Base-by-base conservation (phyloP, 257 asterid species). In the Petunia secreta region DNA sequence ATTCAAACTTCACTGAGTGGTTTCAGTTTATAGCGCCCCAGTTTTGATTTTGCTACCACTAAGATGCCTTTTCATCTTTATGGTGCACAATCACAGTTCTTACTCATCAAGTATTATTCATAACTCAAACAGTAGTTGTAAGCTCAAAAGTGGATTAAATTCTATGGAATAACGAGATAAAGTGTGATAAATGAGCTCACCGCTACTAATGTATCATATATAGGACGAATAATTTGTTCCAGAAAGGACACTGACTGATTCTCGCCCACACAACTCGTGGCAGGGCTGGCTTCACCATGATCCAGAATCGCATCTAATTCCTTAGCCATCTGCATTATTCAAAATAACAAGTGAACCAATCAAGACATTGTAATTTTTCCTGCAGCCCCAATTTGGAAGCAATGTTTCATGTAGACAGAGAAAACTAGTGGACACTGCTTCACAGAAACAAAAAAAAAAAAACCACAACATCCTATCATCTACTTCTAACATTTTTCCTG, bases 271-370 rank as follows among this genome's bases (percentile, higher is more conserved):
- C 97, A 95, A 82, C 91, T 92, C 75, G 44, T 2, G 80, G 97
- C 91, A 63, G 80, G 96, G 58, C 75, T 85, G 66, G 87, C 97
- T 87, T 88, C 97, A 77, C 97, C 98, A 62, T 82, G 97, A 86
- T 95, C 99, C 85, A 95, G 88, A 80, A 82, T 88, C 63, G 93
- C 90, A 86, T 95, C 98, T 77, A 95, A 85, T 50, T 93, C 99
- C 88, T 88, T 89, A 77, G 99, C 99, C 98, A 95, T 94, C 99
- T 95, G 87, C 80, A 86, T 44, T 82, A 81, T 78, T 79, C 84
- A 87, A 38, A 71, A 25, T 71, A 48, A 5, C 43, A 46, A 9
- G 77, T 25, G 8, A 69, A 16, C n/a, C 52, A 4, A 46, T 71
- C 77, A 48, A 50, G n/a, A 25, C 15, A 71, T 48, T 44, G 25